A percentile compares a stretch with the other conserved stretches of the same genome.
These are phyloP conservation scores for Exophiala phaeomuriformis DNA, from an alignment of 2,329 filamentous ascomycete species.

Conservation along the genomic window DNA sequence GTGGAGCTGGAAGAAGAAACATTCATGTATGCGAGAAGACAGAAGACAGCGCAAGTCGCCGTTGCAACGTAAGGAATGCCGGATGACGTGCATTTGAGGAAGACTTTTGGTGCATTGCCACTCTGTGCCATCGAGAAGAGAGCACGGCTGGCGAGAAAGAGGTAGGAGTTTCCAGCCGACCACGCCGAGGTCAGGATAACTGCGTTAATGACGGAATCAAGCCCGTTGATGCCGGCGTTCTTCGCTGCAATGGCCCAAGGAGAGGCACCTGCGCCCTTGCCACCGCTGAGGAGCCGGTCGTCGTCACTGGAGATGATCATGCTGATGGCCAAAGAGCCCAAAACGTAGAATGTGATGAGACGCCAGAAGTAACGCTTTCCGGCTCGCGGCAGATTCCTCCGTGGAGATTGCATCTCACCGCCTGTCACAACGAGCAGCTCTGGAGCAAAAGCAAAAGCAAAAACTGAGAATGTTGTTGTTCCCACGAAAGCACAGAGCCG, in stretches of 20 bases:
- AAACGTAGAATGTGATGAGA: neutral
- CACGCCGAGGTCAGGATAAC: conserved; percentile 66
- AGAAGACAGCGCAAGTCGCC: conserved; percentile 42
- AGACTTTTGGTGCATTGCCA: conserved; percentile 38
- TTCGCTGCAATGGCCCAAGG: conserved; percentile 39
- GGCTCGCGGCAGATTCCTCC: neutral
- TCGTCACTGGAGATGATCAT: neutral
- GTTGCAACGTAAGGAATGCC: conserved; percentile 52
- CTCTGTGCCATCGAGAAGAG: conserved; percentile 30
- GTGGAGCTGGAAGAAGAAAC: conserved; percentile 28
- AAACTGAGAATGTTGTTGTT: too few relatives aligned
- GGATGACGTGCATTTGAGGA: conserved; percentile 46
- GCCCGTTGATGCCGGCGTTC: conserved; percentile 56
- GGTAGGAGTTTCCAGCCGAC: conserved; percentile 41
- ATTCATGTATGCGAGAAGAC: conserved; percentile 36
- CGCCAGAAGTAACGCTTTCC: neutral
- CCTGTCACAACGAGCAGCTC: neutral
- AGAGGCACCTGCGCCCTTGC: conserved; percentile 17
- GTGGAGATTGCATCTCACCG: neutral
- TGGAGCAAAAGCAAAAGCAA: neutral
- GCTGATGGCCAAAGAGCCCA: neutral
- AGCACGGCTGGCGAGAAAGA: conserved; percentile 31
- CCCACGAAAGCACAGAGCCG: neutral
- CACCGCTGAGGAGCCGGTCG: neutral
- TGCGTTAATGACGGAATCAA: conserved; percentile 68